Percentiles rank a stretch among this genome's conserved stretches.
Conservation (phyloP, 768 basidiomycete species). For the Podaxis sp. region DNA sequence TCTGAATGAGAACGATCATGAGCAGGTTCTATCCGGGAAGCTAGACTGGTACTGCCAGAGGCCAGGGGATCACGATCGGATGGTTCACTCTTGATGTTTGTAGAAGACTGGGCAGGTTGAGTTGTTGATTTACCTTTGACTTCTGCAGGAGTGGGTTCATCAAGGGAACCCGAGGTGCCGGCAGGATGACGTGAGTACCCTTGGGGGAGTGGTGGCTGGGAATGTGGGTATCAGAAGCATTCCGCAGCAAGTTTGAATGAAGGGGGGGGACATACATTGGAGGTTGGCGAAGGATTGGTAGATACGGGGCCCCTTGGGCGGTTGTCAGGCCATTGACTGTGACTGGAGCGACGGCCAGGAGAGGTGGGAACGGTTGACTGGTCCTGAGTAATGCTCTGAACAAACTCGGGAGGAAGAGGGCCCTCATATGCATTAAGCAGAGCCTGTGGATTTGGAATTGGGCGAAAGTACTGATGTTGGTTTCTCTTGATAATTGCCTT, state of each 20-base stretch:
- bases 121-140: slow-evolving; percentile 1
- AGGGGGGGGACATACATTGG: slow-evolving; percentile 13
- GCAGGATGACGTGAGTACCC: not conserved
- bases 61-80: not conserved
- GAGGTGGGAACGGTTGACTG: not conserved
- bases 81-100: slow-evolving; percentile 2
- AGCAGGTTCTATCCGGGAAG: slow-evolving; percentile 3
- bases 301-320: slow-evolving; percentile 11
- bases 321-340: not conserved
- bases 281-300: slow-evolving; percentile 12
- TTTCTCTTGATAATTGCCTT: slow-evolving; percentile 69
- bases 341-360: not conserved
- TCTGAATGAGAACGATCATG: not conserved
- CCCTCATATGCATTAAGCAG: slow-evolving; percentile 68
- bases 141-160: not conserved
- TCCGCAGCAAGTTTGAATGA: not conserved
- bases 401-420: slow-evolving; percentile 22
- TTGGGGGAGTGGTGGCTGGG: not conserved
- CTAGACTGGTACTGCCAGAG: not conserved
- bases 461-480: slow-evolving; percentile 71
- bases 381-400: not conserved
- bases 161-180: not conserved
- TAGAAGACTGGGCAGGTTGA: slow-evolving; percentile 1
- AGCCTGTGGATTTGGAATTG: slow-evolving; percentile 61
- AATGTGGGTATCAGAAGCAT: not conserved